Base-by-base conservation (phyloP, 768 basidiomycete species). In the Amanita rubescens region DNA sequence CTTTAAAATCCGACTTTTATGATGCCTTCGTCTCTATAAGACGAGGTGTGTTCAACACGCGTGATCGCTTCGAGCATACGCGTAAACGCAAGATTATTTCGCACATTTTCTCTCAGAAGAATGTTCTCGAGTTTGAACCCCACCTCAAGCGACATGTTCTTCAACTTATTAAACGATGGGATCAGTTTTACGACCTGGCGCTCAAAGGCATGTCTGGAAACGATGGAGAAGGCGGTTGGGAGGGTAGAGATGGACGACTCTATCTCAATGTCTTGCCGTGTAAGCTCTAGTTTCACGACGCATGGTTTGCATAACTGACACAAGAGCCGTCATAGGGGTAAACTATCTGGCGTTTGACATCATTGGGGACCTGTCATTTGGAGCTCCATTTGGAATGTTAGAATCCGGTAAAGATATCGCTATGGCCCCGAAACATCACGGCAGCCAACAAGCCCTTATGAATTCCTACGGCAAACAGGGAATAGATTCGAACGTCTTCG, bases 11-110 rank as follows among this genome's bases (percentile, higher is more conserved):
- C 14, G 63, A 78, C n/a, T 90, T 90, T 65, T 90, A 87, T 62
- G 83, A 87, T 53, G 81, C 81, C 12, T 91, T 92, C 59, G 86
- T 90, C 20, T 84, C 84, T 24, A 86, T 88, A 54, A 71, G 70
- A 27, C 78, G 84, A 24, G 85, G 86, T 1, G 70, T 90, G 25
- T 90, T 90, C 77, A 89, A 85, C 66, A 87, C 86, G 15, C 81
- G 90, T 42, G 80, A 87, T 61, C 81, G 90, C 30, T 63, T 68
- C 5, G 87, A 91, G 54, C 92, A 95, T 64, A 77, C 88, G 6
- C 82, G 92, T 38, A 95, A 94, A 70, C 84, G 91, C 71, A 95
- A 95, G 71, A 89, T 96, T 56, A 80, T 95, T 43, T 85, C 89
- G 0, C 82, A 89, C 62, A 85, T 90, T 60, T 90, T 90, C 69